Conservation (phyloP, 352 stramenopile genomes). For the Globisporangium emineosum region DNA sequence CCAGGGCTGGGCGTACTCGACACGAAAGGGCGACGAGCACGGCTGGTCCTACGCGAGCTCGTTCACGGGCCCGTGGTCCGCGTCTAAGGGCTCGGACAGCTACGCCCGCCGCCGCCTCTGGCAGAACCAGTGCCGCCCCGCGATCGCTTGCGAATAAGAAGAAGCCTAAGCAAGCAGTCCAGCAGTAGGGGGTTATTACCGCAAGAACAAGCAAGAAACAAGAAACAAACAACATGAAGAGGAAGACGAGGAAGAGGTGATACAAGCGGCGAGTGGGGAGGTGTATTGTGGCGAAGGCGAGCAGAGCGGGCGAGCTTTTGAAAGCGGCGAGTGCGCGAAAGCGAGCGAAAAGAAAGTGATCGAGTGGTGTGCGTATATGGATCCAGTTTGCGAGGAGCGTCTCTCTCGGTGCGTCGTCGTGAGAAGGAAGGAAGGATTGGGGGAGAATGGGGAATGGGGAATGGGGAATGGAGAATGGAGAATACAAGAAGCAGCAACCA, state of each 20-base stretch:
- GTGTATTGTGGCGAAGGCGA: neutral
- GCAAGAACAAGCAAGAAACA: slow-evolving; percentile 1
- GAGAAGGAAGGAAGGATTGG: neutral
- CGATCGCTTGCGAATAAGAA: slow-evolving; percentile 37
- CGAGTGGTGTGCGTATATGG: slow-evolving; percentile 2
- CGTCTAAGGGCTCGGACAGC: slow-evolving; percentile 19
- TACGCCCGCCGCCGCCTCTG: slow-evolving; percentile 64
- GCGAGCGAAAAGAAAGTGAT: neutral
- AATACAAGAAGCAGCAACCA: too few relatives aligned
- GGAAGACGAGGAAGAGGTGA: neutral
- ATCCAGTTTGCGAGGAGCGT: neutral
- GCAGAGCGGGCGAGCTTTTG: neutral
- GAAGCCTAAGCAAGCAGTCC: neutral
- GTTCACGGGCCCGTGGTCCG: slow-evolving; percentile 60
- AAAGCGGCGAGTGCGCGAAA: neutral
- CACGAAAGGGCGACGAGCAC: slow-evolving; percentile 58
- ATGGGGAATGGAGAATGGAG: too few relatives aligned
- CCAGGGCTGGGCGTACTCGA: slow-evolving; percentile 65
- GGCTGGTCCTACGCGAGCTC: slow-evolving; percentile 69
- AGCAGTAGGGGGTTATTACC: neutral
- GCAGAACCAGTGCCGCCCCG: slow-evolving; percentile 66
- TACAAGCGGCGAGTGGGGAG: neutral
- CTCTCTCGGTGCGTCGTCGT: neutral
- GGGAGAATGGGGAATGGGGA: too few relatives aligned
- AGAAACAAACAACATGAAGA: neutral